Evolutionary conservation across 768 basidiomycete species (phyloP).

Genomic region (Cystobasidium tubakii): DNA sequence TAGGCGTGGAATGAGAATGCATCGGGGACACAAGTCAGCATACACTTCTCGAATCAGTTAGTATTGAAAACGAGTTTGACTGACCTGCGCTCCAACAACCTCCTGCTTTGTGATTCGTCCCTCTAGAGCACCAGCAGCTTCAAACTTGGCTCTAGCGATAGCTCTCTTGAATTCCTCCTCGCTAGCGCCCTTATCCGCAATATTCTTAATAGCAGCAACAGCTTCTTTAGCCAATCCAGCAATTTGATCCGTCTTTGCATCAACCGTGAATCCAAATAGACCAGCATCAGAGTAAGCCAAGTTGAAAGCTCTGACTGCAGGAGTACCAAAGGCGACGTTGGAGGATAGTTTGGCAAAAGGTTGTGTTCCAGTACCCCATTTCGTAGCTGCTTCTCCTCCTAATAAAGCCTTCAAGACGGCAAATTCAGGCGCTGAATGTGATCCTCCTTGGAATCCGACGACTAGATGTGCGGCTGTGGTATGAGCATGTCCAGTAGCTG

Average conservation of each 20-base stretch:
- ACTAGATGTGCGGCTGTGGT: constrained; percentile 61
- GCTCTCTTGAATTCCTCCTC: constrained; percentile 72
- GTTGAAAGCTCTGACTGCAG: constrained; percentile 62
- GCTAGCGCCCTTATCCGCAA: constrained; percentile 53
- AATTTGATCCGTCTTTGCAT: constrained; percentile 60
- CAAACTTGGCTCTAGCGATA: constrained; percentile 80
- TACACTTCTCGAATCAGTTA: no score
- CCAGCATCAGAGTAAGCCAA: constrained; percentile 87
- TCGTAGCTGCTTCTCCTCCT: constrained; percentile 70
- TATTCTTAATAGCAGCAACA: constrained; percentile 63
- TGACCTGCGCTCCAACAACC: constrained; percentile 62
- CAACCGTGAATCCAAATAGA: constrained; percentile 74
- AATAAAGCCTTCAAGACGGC: constrained; percentile 74
- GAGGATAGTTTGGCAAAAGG: constrained; percentile 62
- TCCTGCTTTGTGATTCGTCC: constrained; percentile 62
- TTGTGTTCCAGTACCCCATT: constrained; percentile 74
- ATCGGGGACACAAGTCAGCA: no score
- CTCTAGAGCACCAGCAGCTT: constrained; percentile 66
- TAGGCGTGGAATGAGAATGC: neutral
- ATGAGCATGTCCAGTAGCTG: constrained; percentile 54
- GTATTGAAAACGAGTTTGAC: neutral
- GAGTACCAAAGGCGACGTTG: constrained; percentile 53
- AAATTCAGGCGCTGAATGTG: constrained; percentile 63
- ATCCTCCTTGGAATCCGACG: constrained; percentile 80
- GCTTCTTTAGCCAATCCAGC: constrained; percentile 65